Percentiles rank a stretch among this genome's conserved stretches.
These are phyloP conservation scores for Penicillium cataractarum DNA, from an alignment of 495 filamentous ascomycete genomes.

Conservation along the genomic window DNA sequence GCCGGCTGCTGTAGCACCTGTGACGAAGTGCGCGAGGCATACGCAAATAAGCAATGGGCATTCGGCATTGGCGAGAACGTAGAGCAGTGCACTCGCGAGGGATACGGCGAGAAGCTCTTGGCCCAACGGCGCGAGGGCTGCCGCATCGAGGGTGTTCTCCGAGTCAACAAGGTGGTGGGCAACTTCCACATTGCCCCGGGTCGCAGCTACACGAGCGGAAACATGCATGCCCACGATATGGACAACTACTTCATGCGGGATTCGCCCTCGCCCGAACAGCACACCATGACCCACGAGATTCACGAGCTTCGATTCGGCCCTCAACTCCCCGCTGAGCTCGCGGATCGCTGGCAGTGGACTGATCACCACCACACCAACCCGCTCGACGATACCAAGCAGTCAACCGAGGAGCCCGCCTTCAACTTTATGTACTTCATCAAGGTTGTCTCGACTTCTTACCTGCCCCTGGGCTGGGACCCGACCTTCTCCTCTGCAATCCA, in stretches of 20 bases:
- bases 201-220: slow-evolving; percentile 87
- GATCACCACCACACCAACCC: slow-evolving; percentile 93
- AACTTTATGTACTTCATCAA: slow-evolving; percentile 99
- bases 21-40: slow-evolving; percentile 93
- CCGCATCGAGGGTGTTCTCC: slow-evolving; percentile 88
- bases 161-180: slow-evolving; percentile 96
- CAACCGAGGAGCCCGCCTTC: slow-evolving; percentile 77
- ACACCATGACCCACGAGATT: slow-evolving; percentile 90
- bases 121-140: slow-evolving; percentile 89
- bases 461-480: slow-evolving; percentile 82
- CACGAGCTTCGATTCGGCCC: slow-evolving; percentile 93
- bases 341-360: slow-evolving; percentile 72
- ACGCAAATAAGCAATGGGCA: slow-evolving; percentile 85
- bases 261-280: slow-evolving; percentile 55
- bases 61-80: slow-evolving; percentile 91
- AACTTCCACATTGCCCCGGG: slow-evolving; percentile 99
- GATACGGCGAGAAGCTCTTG: slow-evolving; percentile 85
- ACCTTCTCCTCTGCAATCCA: slow-evolving; percentile 47
- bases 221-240: slow-evolving; percentile 96
- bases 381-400: slow-evolving; percentile 79
- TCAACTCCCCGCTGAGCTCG: slow-evolving; percentile 78
- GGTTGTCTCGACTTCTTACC: slow-evolving; percentile 92
- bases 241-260: slow-evolving; percentile 81
- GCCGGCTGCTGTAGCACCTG: slow-evolving; percentile 93
- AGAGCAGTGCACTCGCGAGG: slow-evolving; percentile 93